phyloP scores from a whole-genome alignment of 1,139 yeast genomes.

The Geotrichum macrosporum region DNA sequence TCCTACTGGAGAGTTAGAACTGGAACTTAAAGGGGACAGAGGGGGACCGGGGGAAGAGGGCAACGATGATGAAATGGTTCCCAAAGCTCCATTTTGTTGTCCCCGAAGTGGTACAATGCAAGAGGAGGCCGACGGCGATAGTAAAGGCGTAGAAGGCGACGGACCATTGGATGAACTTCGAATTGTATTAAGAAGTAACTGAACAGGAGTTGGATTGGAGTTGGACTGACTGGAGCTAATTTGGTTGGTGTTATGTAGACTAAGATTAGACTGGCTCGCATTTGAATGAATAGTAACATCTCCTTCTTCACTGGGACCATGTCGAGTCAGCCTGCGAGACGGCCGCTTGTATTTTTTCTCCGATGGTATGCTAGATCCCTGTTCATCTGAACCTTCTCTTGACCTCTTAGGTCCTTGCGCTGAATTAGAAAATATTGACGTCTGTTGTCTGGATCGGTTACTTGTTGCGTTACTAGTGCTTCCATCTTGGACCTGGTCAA shows the following conservation, averaged over 20 bases:
- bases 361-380: neutral
- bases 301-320: too few relatives aligned
- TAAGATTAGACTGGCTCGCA: too few relatives aligned
- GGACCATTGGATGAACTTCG: conserved; percentile 23
- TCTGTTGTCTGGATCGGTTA: neutral
- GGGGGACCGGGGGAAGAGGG: conserved; percentile 2
- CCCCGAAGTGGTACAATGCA: neutral
- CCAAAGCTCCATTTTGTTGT: neutral
- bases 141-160: conserved; percentile 18
- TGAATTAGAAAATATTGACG: neutral
- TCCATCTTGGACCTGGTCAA: conserved; percentile 29
- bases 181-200: conserved; percentile 28
- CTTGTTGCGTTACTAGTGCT: conserved; percentile 10
- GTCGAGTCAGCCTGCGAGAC: conserved; percentile 1
- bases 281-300: conserved; percentile 1
- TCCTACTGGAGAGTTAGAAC: conserved; percentile 7
- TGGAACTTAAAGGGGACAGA: conserved; percentile 11
- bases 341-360: conserved; percentile 13
- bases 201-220: conserved; percentile 24
- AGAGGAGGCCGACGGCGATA: conserved; percentile 19
- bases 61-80: conserved; percentile 3
- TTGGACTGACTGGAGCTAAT: conserved; percentile 10
- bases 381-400: conserved; percentile 13
- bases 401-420: neutral
- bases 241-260: too few relatives aligned